phyloP scores from a whole-genome alignment of 1,139 yeast genomes.

The Blastobotrys petasosporus region DNA sequence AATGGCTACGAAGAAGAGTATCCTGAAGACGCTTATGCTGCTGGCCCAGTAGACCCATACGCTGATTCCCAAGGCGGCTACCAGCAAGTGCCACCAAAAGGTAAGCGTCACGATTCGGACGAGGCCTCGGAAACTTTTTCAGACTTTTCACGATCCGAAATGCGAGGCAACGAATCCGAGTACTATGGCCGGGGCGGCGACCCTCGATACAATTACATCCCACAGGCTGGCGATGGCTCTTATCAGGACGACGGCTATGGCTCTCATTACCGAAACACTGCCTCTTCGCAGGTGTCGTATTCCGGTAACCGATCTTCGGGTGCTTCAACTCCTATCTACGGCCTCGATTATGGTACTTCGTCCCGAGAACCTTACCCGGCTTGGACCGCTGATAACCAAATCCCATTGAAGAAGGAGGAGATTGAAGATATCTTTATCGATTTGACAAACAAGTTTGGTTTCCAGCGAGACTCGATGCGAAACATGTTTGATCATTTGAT shows the following conservation, averaged over 20 bases:
- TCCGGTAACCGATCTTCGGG: constrained; percentile 84
- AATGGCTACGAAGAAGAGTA: constrained; percentile 32
- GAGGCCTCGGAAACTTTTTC: constrained; percentile 39
- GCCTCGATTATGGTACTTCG: constrained; percentile 56
- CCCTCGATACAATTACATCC: constrained; percentile 24
- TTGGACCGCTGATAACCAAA: constrained; percentile 89
- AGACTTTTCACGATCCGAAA: constrained; percentile 41
- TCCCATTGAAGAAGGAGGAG: constrained; percentile 78
- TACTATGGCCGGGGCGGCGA: constrained; percentile 37
- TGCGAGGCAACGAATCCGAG: constrained; percentile 36
- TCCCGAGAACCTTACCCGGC: constrained; percentile 86
- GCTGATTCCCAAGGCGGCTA: constrained; percentile 25
- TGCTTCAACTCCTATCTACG: constrained; percentile 93
- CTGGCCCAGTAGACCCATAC: constrained; percentile 32
- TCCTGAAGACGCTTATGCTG: constrained; percentile 33
- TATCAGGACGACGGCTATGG: constrained; percentile 30
- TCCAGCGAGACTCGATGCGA: constrained; percentile 96
- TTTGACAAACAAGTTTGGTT: constrained; percentile 86
- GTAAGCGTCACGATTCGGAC: constrained; percentile 32
- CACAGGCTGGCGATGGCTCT: constrained; percentile 26
- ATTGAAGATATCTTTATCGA: constrained; percentile 90
- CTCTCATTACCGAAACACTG: constrained; percentile 20
- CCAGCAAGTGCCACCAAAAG: constrained; percentile 26
- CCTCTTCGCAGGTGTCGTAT: constrained; percentile 47
- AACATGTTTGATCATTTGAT: constrained; percentile 95